Percentiles rank a stretch among this genome's conserved stretches.
These are phyloP conservation scores for Poterioochromonas sp. DNA, from an alignment of 352 stramenopile genomes.

Conservation along the genomic window DNA sequence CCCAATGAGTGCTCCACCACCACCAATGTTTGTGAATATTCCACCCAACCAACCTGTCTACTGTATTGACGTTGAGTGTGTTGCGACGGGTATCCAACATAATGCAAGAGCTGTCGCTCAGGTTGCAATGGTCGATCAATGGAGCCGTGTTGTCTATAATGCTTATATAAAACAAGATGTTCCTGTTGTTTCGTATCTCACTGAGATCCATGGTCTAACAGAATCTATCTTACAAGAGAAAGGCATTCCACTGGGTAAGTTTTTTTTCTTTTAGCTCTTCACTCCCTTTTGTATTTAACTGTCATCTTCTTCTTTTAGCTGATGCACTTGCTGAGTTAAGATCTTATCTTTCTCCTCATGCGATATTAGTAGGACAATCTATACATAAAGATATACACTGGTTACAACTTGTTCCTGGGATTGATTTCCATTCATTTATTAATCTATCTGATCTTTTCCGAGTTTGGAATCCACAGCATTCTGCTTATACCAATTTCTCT, in stretches of 20 bases:
- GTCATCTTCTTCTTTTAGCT: not conserved
- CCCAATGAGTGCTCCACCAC: not conserved
- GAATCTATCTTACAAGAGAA: conserved; percentile 3
- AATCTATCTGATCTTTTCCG: conserved; percentile 30
- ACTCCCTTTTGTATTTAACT: not conserved
- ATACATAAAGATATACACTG: conserved; percentile 37
- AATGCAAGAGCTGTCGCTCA: conserved; percentile 31
- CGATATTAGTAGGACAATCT: conserved; percentile 35
- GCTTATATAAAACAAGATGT: conserved; percentile 33
- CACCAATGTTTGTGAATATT: conserved; percentile 4
- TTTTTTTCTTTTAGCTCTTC: not conserved
- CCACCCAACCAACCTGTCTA: not conserved
- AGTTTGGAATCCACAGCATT: not conserved
- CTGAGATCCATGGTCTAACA: conserved; percentile 32
- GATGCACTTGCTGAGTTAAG: conserved; percentile 9
- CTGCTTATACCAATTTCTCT: conserved; percentile 12
- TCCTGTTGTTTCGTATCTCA: conserved; percentile 36
- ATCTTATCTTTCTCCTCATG: conserved; percentile 13
- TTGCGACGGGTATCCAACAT: conserved; percentile 32
- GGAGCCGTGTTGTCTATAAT: conserved; percentile 24
- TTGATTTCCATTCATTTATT: conserved; percentile 34
- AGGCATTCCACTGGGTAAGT: not conserved
- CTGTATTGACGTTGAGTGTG: conserved; percentile 39
- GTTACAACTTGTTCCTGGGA: conserved; percentile 23
- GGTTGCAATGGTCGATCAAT: conserved; percentile 32